Conservation (phyloP, 345 rosid species). For the Theobroma cacao region DNA sequence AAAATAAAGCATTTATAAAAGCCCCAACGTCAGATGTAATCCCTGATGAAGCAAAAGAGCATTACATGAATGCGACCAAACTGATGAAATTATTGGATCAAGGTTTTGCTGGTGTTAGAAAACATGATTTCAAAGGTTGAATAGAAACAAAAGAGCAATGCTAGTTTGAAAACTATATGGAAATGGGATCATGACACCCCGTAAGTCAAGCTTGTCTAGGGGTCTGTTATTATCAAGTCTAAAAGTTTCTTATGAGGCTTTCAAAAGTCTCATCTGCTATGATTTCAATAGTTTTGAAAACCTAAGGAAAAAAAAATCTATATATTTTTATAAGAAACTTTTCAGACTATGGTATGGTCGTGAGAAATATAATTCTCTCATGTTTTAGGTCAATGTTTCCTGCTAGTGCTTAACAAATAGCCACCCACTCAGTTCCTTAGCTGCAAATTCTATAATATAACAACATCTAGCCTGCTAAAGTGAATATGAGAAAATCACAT, state of each 20-base stretch:
- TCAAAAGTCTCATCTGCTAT: not conserved
- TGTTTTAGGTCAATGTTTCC: not conserved
- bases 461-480: not conserved
- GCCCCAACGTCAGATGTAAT: too few relatives aligned
- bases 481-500: not conserved
- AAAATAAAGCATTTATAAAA: too few relatives aligned
- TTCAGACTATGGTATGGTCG: not conserved
- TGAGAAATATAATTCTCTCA: not conserved
- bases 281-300: constrained; percentile 3
- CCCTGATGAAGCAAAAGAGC: too few relatives aligned
- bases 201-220: not conserved
- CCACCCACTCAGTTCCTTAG: not conserved
- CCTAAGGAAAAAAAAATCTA: not conserved
- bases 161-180: not conserved
- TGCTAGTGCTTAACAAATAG: not conserved
- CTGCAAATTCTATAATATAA: not conserved
- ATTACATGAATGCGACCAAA: too few relatives aligned
- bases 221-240: not conserved
- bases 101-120: not conserved
- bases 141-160: not conserved
- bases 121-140: not conserved
- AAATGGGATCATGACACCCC: not conserved
- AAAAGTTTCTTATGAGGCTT: not conserved
- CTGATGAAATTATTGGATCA: too few relatives aligned
- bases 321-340: not conserved